Percentiles rank a stretch among this genome's conserved stretches.
These are phyloP conservation scores for Melastoma malabathricum DNA, from an alignment of 345 rosid species.

Conservation along the genomic window DNA sequence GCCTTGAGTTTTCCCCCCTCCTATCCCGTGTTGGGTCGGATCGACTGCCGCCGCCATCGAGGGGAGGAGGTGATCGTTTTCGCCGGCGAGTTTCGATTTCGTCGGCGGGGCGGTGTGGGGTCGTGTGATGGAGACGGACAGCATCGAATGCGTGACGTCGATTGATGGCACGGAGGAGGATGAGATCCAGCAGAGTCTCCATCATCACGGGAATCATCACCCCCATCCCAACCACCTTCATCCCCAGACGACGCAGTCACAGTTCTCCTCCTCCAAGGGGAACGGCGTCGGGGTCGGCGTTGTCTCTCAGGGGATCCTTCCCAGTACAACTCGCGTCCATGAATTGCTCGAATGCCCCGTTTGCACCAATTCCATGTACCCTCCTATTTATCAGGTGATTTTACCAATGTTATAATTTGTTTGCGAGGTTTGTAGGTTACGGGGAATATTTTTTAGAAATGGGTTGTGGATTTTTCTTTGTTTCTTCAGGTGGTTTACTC, in stretches of 20 bases:
- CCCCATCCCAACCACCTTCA: conserved; percentile 3
- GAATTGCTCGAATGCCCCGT: conserved; percentile 97
- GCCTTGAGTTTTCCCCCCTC: no score
- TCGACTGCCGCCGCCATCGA: no score
- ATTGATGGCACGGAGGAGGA: conserved; percentile 65
- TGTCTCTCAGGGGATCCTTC: conserved; percentile 33
- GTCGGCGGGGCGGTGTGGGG: conserved; percentile 3
- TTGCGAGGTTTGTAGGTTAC: not conserved
- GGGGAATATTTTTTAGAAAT: not conserved
- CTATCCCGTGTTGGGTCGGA: no score
- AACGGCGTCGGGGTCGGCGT: conserved; percentile 14
- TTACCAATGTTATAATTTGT: not conserved
- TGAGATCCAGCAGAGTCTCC: conserved; percentile 51
- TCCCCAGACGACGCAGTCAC: conserved; percentile 9
- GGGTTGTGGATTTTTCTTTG: not conserved
- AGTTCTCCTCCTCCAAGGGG: conserved; percentile 17
- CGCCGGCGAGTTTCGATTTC: not conserved
- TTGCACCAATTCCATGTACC: conserved; percentile 95
- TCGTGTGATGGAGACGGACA: conserved; percentile 80
- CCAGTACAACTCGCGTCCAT: conserved; percentile 77
- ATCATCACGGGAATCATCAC: conserved; percentile 23
- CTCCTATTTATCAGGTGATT: conserved; percentile 87
- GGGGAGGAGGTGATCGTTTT: not conserved
- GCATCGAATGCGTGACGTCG: conserved; percentile 64
- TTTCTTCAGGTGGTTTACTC: no score